Percentiles rank a stretch among this genome's conserved stretches.
Evolutionary conservation across 2,329 filamentous ascomycete species (phyloP).

Genomic region (Harringtonia lauricola): DNA sequence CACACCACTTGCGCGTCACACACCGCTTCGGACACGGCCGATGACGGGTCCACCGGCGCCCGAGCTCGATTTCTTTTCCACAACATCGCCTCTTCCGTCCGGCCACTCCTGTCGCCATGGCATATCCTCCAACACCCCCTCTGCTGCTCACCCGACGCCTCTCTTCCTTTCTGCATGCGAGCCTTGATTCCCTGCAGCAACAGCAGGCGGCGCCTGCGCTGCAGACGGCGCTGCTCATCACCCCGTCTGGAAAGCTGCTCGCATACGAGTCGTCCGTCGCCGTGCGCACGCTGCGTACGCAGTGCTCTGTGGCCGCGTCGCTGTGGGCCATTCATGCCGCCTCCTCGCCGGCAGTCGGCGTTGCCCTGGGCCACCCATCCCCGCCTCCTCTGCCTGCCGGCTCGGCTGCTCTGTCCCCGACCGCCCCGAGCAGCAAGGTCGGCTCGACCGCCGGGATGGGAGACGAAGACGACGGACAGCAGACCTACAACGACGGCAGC

Average conservation of each 20-base stretch:
- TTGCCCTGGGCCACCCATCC: constrained; percentile 13
- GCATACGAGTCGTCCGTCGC: constrained; percentile 47
- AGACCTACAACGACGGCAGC: constrained; percentile 9
- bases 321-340: constrained; percentile 48
- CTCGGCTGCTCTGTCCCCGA: constrained; percentile 3
- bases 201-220: constrained; percentile 32
- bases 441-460: constrained; percentile 3
- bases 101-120: constrained; percentile 3
- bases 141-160: constrained; percentile 56
- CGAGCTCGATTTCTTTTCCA: not conserved
- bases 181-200: constrained; percentile 25
- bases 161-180: constrained; percentile 47
- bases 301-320: constrained; percentile 52
- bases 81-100: not conserved
- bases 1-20: not conserved
- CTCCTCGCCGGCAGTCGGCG: constrained; percentile 23
- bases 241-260: constrained; percentile 50
- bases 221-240: constrained; percentile 49
- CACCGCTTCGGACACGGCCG: not conserved
- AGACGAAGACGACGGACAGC: constrained; percentile 14
- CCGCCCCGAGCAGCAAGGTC: constrained; percentile 5
- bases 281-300: constrained; percentile 46
- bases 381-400: constrained; percentile 6
- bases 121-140: constrained; percentile 36
- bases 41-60: not conserved